Conservation (phyloP, 2,329 filamentous ascomycete species). For the Orbilia ellipsospora region DNA sequence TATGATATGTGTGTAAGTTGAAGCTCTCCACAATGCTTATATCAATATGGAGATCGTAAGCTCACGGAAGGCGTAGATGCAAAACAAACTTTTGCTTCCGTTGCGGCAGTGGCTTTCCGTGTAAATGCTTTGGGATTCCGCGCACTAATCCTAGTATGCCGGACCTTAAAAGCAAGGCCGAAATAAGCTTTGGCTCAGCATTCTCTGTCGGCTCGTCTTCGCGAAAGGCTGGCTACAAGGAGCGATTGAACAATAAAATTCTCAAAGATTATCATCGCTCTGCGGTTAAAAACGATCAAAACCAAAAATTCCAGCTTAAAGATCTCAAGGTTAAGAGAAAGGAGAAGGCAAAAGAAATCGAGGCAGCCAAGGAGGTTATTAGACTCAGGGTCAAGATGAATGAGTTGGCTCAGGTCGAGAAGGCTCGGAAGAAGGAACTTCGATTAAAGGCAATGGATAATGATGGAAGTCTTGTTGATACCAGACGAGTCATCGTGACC, state of each 20-base stretch:
- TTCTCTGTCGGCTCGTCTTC: neutral
- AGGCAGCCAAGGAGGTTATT: slow-evolving; percentile 30
- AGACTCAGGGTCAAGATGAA: slow-evolving; percentile 36
- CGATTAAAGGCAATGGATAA: neutral
- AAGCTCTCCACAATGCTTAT: neutral
- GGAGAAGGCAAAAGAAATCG: slow-evolving; percentile 9
- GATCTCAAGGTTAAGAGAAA: slow-evolving; percentile 25
- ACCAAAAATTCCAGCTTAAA: slow-evolving; percentile 24
- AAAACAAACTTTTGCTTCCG: slow-evolving; percentile 44
- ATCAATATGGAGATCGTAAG: neutral
- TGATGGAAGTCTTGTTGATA: neutral
- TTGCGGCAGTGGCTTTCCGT: slow-evolving; percentile 18
- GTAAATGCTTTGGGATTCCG: slow-evolving; percentile 19
- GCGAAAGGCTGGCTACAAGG: slow-evolving; percentile 15
- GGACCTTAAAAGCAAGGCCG: slow-evolving; percentile 25
- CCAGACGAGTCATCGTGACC: slow-evolving; percentile 24
- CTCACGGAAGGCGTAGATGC: slow-evolving; percentile 10
- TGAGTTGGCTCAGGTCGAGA: slow-evolving; percentile 15
- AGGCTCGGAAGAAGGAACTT: slow-evolving; percentile 7
- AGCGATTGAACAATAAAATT: slow-evolving; percentile 15
- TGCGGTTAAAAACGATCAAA: slow-evolving; percentile 12
- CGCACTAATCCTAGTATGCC: neutral
- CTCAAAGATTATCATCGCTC: slow-evolving; percentile 13
- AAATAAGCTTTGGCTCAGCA: slow-evolving; percentile 19
- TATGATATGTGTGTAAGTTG: slow-evolving; percentile 48